A percentile compares a stretch with the other conserved stretches of the same genome.
phyloP scores from a whole-genome alignment of 306 rosid species.

The Abrus pulchellus region DNA sequence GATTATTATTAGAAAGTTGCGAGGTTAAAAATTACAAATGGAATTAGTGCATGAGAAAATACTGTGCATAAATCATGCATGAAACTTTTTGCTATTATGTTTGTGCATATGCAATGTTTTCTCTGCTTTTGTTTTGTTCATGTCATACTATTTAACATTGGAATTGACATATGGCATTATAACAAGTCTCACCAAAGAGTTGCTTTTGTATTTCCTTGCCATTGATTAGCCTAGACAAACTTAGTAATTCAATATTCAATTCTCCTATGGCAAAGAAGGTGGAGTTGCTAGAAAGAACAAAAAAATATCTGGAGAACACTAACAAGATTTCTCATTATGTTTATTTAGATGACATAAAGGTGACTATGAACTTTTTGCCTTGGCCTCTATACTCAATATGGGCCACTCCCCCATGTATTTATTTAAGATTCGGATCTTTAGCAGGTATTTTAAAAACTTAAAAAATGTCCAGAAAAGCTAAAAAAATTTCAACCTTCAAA shows the following conservation, averaged over 20 bases:
- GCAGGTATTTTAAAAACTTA: not conserved
- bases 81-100: not conserved
- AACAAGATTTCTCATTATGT: not conserved
- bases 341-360: slow-evolving; percentile 7
- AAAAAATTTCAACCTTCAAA: not conserved
- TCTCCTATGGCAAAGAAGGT: not conserved
- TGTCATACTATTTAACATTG: not conserved
- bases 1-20: not conserved
- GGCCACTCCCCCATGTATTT: not conserved
- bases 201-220: not conserved
- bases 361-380: slow-evolving; percentile 17
- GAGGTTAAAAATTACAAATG: not conserved
- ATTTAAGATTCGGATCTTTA: not conserved
- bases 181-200: not conserved
- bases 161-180: not conserved
- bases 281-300: not conserved
- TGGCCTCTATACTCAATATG: not conserved
- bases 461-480: not conserved
- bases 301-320: slow-evolving; percentile 16
- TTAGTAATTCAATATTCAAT: not conserved
- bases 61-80: not conserved
- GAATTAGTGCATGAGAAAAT: not conserved
- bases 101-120: not conserved
- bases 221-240: not conserved
- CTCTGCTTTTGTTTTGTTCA: not conserved